These are phyloP conservation scores for Plasmodium cynomolgi DNA, from an alignment of 169 alveolate genomes.

Conservation along the genomic window DNA sequence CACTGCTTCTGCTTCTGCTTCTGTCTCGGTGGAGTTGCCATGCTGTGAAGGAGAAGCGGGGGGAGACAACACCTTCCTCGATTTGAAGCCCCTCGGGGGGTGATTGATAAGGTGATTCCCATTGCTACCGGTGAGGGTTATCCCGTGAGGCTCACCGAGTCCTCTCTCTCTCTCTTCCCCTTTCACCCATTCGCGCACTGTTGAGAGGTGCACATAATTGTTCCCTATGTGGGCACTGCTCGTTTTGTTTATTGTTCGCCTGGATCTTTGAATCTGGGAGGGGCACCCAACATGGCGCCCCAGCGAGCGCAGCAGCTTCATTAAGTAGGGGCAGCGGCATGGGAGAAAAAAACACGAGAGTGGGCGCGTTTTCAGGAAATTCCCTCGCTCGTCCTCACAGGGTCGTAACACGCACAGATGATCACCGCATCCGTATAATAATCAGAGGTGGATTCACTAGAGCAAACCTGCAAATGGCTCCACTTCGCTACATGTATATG, in stretches of 20 bases:
- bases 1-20: not conserved
- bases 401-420: not conserved
- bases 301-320: not conserved
- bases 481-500: not conserved
- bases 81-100: not conserved
- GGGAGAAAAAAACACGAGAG: not conserved
- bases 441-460: not conserved
- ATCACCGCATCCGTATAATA: not conserved
- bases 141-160: not conserved
- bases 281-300: not conserved
- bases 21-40: not conserved
- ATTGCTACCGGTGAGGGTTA: not conserved
- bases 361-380: not conserved
- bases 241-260: not conserved
- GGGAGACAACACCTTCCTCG: not conserved
- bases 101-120: not conserved
- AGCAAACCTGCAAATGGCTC: not conserved
- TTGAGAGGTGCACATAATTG: not conserved
- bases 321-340: not conserved
- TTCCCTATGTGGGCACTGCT: not conserved
- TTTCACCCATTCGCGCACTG: not conserved
- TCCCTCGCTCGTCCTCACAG: not conserved
- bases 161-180: not conserved
- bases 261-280: not conserved
- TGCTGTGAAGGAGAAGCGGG: not conserved